Evolutionary conservation across 108 stramenopile genomes (phyloP).

Genomic region (Cyclotella kingstonii): DNA sequence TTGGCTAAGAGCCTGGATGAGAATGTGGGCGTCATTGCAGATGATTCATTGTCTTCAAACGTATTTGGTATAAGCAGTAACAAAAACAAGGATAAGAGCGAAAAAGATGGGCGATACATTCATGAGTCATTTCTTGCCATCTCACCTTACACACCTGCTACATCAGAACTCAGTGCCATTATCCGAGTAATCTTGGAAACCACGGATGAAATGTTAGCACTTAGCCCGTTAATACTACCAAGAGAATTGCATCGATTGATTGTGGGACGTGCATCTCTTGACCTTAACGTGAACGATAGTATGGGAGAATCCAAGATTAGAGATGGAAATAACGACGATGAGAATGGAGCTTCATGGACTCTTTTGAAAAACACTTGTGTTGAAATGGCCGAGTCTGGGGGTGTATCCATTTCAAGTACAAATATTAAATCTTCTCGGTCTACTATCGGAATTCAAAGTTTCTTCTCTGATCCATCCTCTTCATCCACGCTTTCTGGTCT

Average conservation of each 20-base stretch:
- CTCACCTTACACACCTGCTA: slow-evolving; percentile 31
- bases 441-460: not conserved
- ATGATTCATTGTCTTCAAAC: too few relatives aligned
- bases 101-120: slow-evolving; percentile 12
- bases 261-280: slow-evolving; percentile 12
- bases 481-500: slow-evolving; percentile 8
- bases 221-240: slow-evolving; percentile 29
- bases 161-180: slow-evolving; percentile 32
- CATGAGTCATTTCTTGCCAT: slow-evolving; percentile 42
- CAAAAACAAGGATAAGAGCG: not conserved
- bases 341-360: slow-evolving; percentile 21
- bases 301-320: not conserved
- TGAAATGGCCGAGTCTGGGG: slow-evolving; percentile 11
- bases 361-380: slow-evolving; percentile 33
- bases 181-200: slow-evolving; percentile 42
- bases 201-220: slow-evolving; percentile 35
- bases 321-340: slow-evolving; percentile 5
- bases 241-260: slow-evolving; percentile 39
- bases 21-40: slow-evolving; percentile 31
- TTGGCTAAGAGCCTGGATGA: slow-evolving; percentile 8
- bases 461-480: slow-evolving; percentile 4
- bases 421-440: not conserved
- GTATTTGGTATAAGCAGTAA: too few relatives aligned
- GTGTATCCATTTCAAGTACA: not conserved
- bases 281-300: not conserved